Conservation (phyloP, 2,329 filamentous ascomycete species). For the Helotiales sp. region DNA sequence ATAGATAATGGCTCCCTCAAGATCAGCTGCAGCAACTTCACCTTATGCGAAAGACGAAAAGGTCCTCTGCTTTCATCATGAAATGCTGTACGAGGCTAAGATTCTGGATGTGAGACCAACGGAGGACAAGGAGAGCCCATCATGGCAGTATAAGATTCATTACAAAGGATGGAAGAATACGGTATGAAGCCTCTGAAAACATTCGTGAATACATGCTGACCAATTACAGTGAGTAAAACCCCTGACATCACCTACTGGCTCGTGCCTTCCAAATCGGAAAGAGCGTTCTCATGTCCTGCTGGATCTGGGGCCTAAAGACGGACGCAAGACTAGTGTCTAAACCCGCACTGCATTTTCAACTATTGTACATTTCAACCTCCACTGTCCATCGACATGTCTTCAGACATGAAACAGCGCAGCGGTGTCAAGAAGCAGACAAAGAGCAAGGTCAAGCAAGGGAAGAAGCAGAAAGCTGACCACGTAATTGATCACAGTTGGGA, state of each 20-base stretch:
- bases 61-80: constrained; percentile 95
- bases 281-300: not conserved
- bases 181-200: constrained; percentile 45
- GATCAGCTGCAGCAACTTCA: constrained; percentile 25
- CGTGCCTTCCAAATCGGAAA: constrained; percentile 19
- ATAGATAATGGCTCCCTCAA: constrained; percentile 35
- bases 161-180: constrained; percentile 99
- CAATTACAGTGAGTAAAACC: constrained; percentile 16
- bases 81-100: constrained; percentile 97
- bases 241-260: not conserved
- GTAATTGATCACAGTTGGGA: constrained; percentile 68
- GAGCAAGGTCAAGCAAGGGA: not conserved
- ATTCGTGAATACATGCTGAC: constrained; percentile 9
- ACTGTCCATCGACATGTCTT: not conserved
- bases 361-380: not conserved
- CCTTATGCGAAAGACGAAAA: constrained; percentile 74
- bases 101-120: constrained; percentile 74
- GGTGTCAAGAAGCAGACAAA: too few relatives aligned
- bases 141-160: constrained; percentile 88
- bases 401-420: not conserved
- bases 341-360: not conserved
- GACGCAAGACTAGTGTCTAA: not conserved
- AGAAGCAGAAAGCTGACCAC: constrained; percentile 21
- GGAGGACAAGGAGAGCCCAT: constrained; percentile 63
- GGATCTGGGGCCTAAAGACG: not conserved